Evolutionary conservation across 2,329 filamentous ascomycete genomes (phyloP).

Genomic region (Pyricularia pennisetigena): DNA sequence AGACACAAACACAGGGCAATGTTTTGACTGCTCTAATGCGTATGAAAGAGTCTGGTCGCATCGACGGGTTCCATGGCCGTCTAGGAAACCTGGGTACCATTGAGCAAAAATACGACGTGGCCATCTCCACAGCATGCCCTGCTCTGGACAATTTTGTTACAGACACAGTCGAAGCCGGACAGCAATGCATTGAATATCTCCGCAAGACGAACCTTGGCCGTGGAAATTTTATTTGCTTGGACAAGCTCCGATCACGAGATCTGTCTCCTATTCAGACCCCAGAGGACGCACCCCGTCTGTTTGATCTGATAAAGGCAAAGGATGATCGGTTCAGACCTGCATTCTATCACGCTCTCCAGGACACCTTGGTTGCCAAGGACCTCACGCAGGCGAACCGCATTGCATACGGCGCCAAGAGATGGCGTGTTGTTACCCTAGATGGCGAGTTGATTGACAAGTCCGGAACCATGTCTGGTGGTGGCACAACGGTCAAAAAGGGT

Average conservation of each 20-base stretch:
- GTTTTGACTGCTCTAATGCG: conserved; percentile 88
- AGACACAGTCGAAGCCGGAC: conserved; percentile 88
- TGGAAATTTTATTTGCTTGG: conserved; percentile 92
- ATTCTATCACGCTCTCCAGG: conserved; percentile 91
- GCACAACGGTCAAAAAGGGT: conserved; percentile 79
- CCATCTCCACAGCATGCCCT: conserved; percentile 94
- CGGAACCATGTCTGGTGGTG: conserved; percentile 97
- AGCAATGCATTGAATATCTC: conserved; percentile 96
- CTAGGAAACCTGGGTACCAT: conserved; percentile 92
- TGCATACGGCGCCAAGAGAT: conserved; percentile 85
- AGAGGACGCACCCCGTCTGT: conserved; percentile 83
- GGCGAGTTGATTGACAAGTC: conserved; percentile 97
- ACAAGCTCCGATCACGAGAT: conserved; percentile 73
- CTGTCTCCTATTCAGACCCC: conserved; percentile 76
- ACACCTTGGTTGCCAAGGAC: conserved; percentile 87
- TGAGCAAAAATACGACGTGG: conserved; percentile 87
- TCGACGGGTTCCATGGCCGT: conserved; percentile 93
- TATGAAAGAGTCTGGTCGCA: conserved; percentile 89
- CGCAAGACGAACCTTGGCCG: conserved; percentile 95
- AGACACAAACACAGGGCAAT: conserved; percentile 85
- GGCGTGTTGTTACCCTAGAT: conserved; percentile 92
- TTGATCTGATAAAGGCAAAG: conserved; percentile 85
- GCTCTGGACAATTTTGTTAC: conserved; percentile 93
- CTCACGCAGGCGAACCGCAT: conserved; percentile 95
- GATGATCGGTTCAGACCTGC: conserved; percentile 79